phyloP scores from a whole-genome alignment of 176 grass and related monocot species.

The Typha latifolia region DNA sequence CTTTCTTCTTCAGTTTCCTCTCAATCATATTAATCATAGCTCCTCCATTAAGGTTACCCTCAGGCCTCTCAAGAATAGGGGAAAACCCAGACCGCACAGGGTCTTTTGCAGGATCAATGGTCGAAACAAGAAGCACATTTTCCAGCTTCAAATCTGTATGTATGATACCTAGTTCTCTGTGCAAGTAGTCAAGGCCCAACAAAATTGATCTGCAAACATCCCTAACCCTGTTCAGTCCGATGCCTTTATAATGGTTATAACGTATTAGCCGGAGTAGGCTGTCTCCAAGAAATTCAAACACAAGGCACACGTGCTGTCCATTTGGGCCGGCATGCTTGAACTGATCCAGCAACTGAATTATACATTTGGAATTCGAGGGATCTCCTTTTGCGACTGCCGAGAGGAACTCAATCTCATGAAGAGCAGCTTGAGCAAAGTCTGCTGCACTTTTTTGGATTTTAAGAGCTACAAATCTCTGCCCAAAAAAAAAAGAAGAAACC shows the following conservation, averaged over 20 bases:
- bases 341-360: constrained; percentile 79
- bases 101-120: constrained; percentile 85
- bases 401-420: constrained; percentile 92
- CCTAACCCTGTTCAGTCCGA: constrained; percentile 57
- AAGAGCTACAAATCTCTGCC: constrained; percentile 84
- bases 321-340: constrained; percentile 87
- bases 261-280: constrained; percentile 87
- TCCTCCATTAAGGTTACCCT: constrained; percentile 63
- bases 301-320: constrained; percentile 88
- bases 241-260: constrained; percentile 88
- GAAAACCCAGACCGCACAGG: constrained; percentile 63
- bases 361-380: constrained; percentile 63
- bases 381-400: constrained; percentile 63
- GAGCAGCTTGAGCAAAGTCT: constrained; percentile 88
- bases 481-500: background rate
- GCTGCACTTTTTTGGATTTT: constrained; percentile 94
- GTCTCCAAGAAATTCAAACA: constrained; percentile 90
- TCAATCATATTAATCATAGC: constrained; percentile 56
- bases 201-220: constrained; percentile 82
- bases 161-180: constrained; percentile 82
- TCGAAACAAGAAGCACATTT: constrained; percentile 81
- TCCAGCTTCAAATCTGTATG: constrained; percentile 91
- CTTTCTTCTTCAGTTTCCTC: constrained; percentile 77
- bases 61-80: constrained; percentile 75
- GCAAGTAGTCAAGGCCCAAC: constrained; percentile 92